Evolutionary conservation across 208 protist species (phyloP), one percentile per base, ranked within the genome.

Genomic region (Crithidia sp.): DNA sequence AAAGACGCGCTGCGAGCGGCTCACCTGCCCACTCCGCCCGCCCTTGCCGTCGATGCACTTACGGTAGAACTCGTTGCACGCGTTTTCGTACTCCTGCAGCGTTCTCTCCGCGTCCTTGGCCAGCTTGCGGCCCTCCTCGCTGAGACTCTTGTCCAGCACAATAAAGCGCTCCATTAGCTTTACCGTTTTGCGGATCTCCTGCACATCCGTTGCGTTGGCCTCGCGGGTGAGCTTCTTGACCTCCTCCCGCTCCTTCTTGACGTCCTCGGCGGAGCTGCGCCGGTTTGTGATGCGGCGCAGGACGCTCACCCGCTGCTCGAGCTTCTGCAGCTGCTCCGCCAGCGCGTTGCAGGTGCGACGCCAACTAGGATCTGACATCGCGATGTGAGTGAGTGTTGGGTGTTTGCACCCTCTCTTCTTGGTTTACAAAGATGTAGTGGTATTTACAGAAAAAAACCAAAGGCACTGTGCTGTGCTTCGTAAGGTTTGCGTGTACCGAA

Each of bases 11-110:
- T 49, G 71, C 10, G 66, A 60, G 14, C 69, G 64, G 36, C 67
- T 74, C 55, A 61, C 67, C 50, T 71, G 70, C 41, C 76, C 74
- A 7, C 76, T 81, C 3, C 86, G 83, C 40, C 83, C 78, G 7
- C 86, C 87, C 66, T 93, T 89, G 6, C 94, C 85, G 9, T 63
- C 70, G 17, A 93, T 94, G 67, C 93, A 97, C 47, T 84, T 86
- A 57, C 88, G 86, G 59, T 95, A 97, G 58, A 97, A 97, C 7
- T 79, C 76, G 56, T 95, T 92, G 67, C 93, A 95, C 37, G 88
- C 80, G 12, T 71, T 70, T 69, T 93, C 84, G 69, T 95, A 97
- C 9, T 85, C 79, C 36, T 89, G 70, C n/a, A 97, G 52, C 19
- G 81, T 71, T 4, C 59, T 61, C 60, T 95, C 72, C 4, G 90